phyloP scores from a whole-genome alignment of 2,329 filamentous ascomycete genomes.

The Aphanocladium album region DNA sequence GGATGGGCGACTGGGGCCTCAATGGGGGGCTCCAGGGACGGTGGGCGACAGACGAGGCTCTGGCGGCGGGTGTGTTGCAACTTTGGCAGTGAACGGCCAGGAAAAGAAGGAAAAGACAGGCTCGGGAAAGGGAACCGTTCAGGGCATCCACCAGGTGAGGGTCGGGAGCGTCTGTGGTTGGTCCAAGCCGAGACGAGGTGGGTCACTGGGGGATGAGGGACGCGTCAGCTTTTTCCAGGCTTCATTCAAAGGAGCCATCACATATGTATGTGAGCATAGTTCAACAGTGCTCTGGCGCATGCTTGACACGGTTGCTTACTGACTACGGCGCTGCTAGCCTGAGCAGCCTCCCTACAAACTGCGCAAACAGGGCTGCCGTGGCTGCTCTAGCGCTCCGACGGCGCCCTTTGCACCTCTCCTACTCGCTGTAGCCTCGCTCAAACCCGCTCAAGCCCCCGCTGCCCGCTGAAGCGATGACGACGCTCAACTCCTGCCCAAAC shows the following conservation, averaged over 20 bases:
- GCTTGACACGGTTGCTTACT: too few relatives aligned
- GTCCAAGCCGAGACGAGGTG: background rate
- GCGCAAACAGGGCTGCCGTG: too few relatives aligned
- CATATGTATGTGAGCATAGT: too few relatives aligned
- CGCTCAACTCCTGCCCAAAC: constrained; percentile 6
- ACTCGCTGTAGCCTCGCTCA: background rate
- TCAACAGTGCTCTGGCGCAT: too few relatives aligned
- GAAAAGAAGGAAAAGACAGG: background rate
- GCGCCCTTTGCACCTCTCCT: background rate
- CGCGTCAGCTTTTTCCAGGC: constrained; percentile 25
- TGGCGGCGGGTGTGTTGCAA: too few relatives aligned
- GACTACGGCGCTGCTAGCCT: background rate
- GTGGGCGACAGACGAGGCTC: constrained; percentile 4
- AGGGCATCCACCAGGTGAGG: background rate
- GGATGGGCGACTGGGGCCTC: background rate
- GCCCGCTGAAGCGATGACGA: background rate
- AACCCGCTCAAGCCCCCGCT: background rate
- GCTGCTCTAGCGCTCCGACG: too few relatives aligned
- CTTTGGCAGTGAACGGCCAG: too few relatives aligned
- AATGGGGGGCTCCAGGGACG: constrained; percentile 6
- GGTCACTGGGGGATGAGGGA: constrained; percentile 21
- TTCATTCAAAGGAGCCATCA: too few relatives aligned
- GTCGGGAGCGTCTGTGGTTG: constrained; percentile 6
- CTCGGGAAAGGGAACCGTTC: constrained; percentile 6
- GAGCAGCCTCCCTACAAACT: background rate